Conservation (phyloP, 495 filamentous ascomycete genomes). For the Aspergillus cavernicola region DNA sequence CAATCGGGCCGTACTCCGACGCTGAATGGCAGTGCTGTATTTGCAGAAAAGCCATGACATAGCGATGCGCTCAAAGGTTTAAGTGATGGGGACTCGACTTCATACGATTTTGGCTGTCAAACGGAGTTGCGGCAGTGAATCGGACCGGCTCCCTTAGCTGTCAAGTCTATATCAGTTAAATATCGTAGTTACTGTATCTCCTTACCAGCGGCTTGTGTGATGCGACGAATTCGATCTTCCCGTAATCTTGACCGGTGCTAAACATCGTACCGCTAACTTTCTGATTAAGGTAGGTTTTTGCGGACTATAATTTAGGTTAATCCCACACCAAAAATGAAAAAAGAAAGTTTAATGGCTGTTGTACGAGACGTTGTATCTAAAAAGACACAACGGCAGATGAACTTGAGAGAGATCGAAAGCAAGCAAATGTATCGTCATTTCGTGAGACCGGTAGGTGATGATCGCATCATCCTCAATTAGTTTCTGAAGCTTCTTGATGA, state of each 20-base stretch:
- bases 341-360: neutral
- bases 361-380: neutral
- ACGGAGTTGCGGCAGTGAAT: neutral
- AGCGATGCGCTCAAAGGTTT: neutral
- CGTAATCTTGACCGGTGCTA: neutral
- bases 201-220: neutral
- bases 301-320: neutral
- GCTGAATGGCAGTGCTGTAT: too few relatives aligned
- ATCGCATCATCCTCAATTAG: neutral
- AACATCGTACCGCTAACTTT: neutral
- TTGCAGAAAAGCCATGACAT: neutral
- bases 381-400: too few relatives aligned
- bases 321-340: neutral
- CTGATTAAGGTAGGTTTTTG: neutral
- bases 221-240: neutral
- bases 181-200: neutral
- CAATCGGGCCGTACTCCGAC: too few relatives aligned
- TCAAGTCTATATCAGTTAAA: neutral
- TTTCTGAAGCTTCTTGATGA: neutral
- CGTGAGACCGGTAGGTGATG: neutral
- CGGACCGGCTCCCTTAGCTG: neutral
- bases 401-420: neutral
- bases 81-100: neutral
- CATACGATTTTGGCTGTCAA: constrained; percentile 3
- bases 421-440: neutral